These are phyloP conservation scores for Grifola frondosa DNA, from an alignment of 1,284 basidiomycete species.

Conservation along the genomic window DNA sequence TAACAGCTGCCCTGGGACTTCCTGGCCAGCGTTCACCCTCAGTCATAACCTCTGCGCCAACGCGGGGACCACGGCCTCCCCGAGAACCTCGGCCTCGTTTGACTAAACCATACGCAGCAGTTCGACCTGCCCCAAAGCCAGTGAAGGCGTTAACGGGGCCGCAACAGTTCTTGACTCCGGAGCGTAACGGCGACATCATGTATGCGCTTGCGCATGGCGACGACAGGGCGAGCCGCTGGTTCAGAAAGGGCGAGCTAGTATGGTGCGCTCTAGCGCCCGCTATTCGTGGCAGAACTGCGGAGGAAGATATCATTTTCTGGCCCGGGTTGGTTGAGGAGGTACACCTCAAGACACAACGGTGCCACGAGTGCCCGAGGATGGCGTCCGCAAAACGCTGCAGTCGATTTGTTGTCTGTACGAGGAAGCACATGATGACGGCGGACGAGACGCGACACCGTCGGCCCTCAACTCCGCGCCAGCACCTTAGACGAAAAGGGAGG, in stretches of 20 bases:
- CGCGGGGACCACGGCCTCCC: constrained; percentile 6
- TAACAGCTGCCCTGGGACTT: constrained; percentile 57
- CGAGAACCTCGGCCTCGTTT: constrained; percentile 18
- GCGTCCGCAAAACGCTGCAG: no score
- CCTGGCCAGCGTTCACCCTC: constrained; percentile 13
- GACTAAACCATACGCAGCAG: constrained; percentile 50
- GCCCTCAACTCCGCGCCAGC: constrained; percentile 9
- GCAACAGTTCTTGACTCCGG: constrained; percentile 49
- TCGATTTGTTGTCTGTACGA: no score
- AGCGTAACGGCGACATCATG: constrained; percentile 60
- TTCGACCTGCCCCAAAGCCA: constrained; percentile 51
- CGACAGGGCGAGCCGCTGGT: constrained; percentile 51
- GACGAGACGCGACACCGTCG: constrained; percentile 7
- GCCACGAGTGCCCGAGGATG: no score
- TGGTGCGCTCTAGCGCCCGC: constrained; percentile 65
- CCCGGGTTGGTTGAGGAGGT: constrained; percentile 66
- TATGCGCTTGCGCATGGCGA: constrained; percentile 43
- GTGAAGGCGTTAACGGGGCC: constrained; percentile 41
- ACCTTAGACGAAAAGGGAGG: constrained; percentile 5
- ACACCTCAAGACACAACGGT: constrained; percentile 41
- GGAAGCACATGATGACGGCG: no score
- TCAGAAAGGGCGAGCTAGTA: constrained; percentile 67
- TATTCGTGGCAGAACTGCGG: constrained; percentile 40
- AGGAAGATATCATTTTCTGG: constrained; percentile 62
- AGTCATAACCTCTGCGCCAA: constrained; percentile 5